A percentile compares a stretch with the other conserved stretches of the same genome.
Conservation (phyloP, 2,329 filamentous ascomycete species). For the Blumeria graminis region DNA sequence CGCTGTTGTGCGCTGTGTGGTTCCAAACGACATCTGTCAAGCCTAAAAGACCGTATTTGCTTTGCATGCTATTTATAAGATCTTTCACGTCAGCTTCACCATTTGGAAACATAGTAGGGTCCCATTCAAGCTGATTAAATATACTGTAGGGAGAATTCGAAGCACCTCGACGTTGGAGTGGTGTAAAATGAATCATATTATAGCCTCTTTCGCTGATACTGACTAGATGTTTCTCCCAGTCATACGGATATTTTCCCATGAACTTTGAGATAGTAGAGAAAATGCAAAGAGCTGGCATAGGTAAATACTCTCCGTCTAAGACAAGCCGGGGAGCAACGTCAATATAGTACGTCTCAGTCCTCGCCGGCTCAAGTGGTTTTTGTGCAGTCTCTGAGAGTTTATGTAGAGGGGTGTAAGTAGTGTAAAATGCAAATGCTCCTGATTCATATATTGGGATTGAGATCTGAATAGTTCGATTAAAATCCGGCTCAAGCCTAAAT, state of each 20-base stretch:
- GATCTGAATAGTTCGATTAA: conserved; percentile 77
- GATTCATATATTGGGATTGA: conserved; percentile 63
- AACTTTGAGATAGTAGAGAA: conserved; percentile 96
- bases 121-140: conserved; percentile 76
- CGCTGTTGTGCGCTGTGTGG: conserved; percentile 86
- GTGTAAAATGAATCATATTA: conserved; percentile 98
- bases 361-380: conserved; percentile 28
- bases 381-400: conserved; percentile 30
- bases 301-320: conserved; percentile 49
- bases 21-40: conserved; percentile 96
- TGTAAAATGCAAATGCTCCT: conserved; percentile 85
- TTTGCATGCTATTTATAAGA: conserved; percentile 60
- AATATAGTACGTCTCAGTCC: conserved; percentile 68
- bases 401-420: conserved; percentile 72
- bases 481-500: conserved; percentile 60
- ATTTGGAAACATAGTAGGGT: conserved; percentile 54
- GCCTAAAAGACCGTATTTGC: conserved; percentile 61
- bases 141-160: conserved; percentile 97
- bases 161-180: conserved; percentile 61
- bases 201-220: conserved; percentile 83
- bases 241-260: conserved; percentile 74
- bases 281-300: conserved; percentile 67
- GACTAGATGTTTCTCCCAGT: conserved; percentile 73
- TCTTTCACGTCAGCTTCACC: conserved; percentile 62
- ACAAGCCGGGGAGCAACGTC: conserved; percentile 68